phyloP scores from a whole-genome alignment of 169 alveolate genomes.

The Cryptosporidium ryanae region DNA sequence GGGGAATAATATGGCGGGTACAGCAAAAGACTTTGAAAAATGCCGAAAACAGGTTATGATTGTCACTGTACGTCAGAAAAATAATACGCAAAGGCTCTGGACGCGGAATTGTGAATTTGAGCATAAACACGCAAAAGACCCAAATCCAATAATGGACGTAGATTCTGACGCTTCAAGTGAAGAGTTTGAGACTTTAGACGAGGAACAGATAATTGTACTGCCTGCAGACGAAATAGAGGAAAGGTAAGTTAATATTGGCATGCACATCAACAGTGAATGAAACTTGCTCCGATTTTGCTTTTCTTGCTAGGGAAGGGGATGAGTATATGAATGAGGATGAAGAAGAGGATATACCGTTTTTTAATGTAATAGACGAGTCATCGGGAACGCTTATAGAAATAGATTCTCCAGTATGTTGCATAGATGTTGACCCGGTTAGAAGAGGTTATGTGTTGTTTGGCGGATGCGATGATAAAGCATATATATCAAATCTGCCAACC shows the following conservation, averaged over 20 bases:
- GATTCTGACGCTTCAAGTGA: conserved; percentile 39
- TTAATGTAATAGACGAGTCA: conserved; percentile 57
- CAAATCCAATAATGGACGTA: conserved; percentile 20
- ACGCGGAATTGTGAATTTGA: too few relatives aligned
- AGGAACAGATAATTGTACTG: conserved; percentile 26
- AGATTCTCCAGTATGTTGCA: conserved; percentile 37
- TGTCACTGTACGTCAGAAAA: too few relatives aligned
- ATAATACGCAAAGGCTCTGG: too few relatives aligned
- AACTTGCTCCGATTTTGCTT: not conserved
- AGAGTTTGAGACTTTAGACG: conserved; percentile 14
- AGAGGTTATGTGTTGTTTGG: conserved; percentile 34
- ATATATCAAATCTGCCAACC: conserved; percentile 27
- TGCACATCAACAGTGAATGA: not conserved
- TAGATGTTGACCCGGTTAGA: conserved; percentile 47
- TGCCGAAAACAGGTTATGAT: too few relatives aligned
- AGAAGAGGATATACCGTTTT: conserved; percentile 39
- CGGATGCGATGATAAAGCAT: conserved; percentile 74
- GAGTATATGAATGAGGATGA: conserved; percentile 6
- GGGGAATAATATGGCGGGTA: too few relatives aligned
- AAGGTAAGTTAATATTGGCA: conserved; percentile 11
- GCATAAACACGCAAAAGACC: too few relatives aligned
- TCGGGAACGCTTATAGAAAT: conserved; percentile 49
- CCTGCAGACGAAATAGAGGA: conserved; percentile 45
- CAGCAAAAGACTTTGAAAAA: too few relatives aligned
- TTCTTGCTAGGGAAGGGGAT: too few relatives aligned